Evolutionary conservation across 805 yeast species (phyloP).

Genomic region (Suhomyces pyralidae): DNA sequence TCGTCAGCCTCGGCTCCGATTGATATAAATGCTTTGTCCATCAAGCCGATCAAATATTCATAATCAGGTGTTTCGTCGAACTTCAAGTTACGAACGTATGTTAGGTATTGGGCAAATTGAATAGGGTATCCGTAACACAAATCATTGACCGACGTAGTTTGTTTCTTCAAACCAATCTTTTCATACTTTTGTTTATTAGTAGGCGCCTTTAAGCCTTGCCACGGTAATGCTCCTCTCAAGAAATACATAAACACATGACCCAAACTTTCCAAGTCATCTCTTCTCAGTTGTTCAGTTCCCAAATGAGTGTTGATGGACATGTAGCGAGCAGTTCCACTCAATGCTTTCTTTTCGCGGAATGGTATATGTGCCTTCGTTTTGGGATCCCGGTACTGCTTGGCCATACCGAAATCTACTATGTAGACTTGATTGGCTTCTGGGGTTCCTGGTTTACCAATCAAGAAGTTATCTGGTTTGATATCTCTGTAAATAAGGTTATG

Average conservation of each 20-base stretch:
- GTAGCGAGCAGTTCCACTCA: slow-evolving; percentile 97
- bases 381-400: slow-evolving; percentile 96
- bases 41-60: slow-evolving; percentile 73
- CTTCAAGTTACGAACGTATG: slow-evolving; percentile 80
- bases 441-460: slow-evolving; percentile 85
- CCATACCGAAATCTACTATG: slow-evolving; percentile 98
- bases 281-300: slow-evolving; percentile 94
- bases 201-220: slow-evolving; percentile 99
- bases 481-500: slow-evolving; percentile 92
- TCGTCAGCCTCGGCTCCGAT: slow-evolving; percentile 69
- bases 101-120: slow-evolving; percentile 89
- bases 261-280: slow-evolving; percentile 94
- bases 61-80: slow-evolving; percentile 96
- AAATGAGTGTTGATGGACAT: slow-evolving; percentile 97
- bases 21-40: slow-evolving; percentile 74
- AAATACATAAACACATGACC: slow-evolving; percentile 97
- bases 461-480: slow-evolving; percentile 95
- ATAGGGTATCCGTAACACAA: slow-evolving; percentile 86
- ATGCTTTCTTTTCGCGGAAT: slow-evolving; percentile 90
- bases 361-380: slow-evolving; percentile 94
- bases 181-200: slow-evolving; percentile 97
- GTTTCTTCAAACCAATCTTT: slow-evolving; percentile 94
- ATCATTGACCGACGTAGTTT: slow-evolving; percentile 81
- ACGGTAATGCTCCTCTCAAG: slow-evolving; percentile 89
- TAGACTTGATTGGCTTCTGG: slow-evolving; percentile 82